A percentile compares a stretch with the other conserved stretches of the same genome.
Conservation (phyloP, 148 eudicot genomes). For the Rhododendron ferrugineum region DNA sequence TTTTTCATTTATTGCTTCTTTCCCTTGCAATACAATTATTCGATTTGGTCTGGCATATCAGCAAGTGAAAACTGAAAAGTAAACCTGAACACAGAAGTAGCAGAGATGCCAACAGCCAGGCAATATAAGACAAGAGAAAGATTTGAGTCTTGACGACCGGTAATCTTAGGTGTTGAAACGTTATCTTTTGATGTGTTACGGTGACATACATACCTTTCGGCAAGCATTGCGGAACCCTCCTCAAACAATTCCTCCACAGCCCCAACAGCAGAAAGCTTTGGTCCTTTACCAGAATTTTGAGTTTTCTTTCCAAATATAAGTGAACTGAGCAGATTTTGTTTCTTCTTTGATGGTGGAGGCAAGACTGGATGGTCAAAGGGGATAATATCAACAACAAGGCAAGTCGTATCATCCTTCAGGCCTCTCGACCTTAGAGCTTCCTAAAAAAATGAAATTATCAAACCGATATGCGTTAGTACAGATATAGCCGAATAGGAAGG, state of each 20-base stretch:
- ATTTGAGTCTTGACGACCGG: neutral
- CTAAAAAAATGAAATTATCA: slow-evolving; percentile 27
- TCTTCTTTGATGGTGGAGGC: slow-evolving; percentile 52
- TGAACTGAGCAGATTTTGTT: slow-evolving; percentile 55
- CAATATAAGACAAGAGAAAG: neutral
- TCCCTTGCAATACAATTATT: neutral
- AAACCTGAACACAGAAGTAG: neutral
- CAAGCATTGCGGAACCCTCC: slow-evolving; percentile 98
- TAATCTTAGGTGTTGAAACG: neutral
- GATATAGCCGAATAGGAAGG: neutral
- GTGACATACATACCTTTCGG: slow-evolving; percentile 73
- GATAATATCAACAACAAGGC: slow-evolving; percentile 94
- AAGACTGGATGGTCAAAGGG: slow-evolving; percentile 67
- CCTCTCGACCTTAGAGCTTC: slow-evolving; percentile 96
- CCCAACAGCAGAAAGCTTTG: slow-evolving; percentile 84
- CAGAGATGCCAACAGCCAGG: neutral
- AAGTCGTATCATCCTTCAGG: slow-evolving; percentile 94
- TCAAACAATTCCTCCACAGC: slow-evolving; percentile 95
- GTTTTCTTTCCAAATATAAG: slow-evolving; percentile 59
- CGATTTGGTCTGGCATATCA: neutral
- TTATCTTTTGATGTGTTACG: neutral
- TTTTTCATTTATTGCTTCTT: neutral
- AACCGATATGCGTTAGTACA: neutral
- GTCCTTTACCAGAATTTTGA: slow-evolving; percentile 45
- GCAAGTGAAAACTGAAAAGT: neutral